These are phyloP conservation scores for Clarireedia hainanense DNA, from an alignment of 2,329 filamentous ascomycete genomes.

Conservation along the genomic window DNA sequence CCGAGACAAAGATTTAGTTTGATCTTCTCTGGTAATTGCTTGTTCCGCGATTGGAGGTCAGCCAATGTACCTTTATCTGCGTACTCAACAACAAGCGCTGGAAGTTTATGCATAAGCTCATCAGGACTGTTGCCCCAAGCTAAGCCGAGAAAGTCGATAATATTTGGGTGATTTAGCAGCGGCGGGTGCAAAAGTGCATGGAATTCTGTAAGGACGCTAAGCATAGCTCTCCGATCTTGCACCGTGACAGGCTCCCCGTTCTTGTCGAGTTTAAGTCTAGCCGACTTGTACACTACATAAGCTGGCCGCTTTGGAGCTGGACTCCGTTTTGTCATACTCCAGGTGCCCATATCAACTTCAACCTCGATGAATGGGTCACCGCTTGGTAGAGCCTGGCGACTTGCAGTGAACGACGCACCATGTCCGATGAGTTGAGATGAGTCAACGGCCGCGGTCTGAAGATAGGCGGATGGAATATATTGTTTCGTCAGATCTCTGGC, in stretches of 20 bases:
- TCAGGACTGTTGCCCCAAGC: not conserved
- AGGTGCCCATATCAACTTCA: not conserved
- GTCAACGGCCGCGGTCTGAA: slow-evolving; percentile 1
- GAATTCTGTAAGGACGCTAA: not conserved
- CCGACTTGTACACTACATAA: slow-evolving; percentile 1
- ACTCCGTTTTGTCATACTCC: not conserved
- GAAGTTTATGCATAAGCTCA: not conserved
- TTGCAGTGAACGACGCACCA: not conserved
- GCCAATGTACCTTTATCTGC: slow-evolving; percentile 1
- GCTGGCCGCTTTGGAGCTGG: not conserved
- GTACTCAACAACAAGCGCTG: slow-evolving; percentile 2
- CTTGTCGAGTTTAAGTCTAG: not conserved
- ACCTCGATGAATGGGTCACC: not conserved
- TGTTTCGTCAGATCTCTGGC: not conserved
- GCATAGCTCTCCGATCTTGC: not conserved
- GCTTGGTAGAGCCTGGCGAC: not conserved
- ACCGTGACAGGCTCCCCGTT: not conserved
- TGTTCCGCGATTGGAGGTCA: not conserved
- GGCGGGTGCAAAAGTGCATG: not conserved
- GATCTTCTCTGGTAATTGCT: not conserved
- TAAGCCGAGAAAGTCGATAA: slow-evolving; percentile 1
- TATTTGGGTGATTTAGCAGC: not conserved
- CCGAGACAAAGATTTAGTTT: not conserved
- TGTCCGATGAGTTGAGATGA: not conserved
- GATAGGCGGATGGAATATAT: not conserved